Evolutionary conservation across 2,329 filamentous ascomycete genomes (phyloP), one percentile per base, ranked within the genome.

Genomic region (Penicillium rolfsii): DNA sequence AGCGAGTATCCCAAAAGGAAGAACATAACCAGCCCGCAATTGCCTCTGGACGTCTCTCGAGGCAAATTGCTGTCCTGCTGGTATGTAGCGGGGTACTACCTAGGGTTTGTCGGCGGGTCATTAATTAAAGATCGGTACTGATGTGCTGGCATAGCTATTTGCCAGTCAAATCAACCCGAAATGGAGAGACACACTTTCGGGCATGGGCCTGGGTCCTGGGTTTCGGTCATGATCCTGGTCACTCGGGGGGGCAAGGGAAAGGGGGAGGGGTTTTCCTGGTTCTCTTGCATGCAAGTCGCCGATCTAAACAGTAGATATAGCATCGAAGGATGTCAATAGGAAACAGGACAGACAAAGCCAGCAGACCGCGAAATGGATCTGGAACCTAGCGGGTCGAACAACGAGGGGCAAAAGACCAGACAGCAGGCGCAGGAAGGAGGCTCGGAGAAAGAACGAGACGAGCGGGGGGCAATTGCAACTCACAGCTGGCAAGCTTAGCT

Each of bases 101-200:
- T 53, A 41, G 35, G 43, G 35, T 54, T 52, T 41, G 53, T 62
- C 67, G 67, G 64, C 64, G 64, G 63, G 57, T 68, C n/a, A 56
- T 56, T 70, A 38, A 38, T 69, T 59, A 65, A 67, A 67, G 69
- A n/a, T 16, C 35, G 26, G 62, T 65, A 61, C 67, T 77, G 91
- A 93, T 96, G 92, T 90, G 91, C 84, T 96, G 92, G 91, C 91
- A 89, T 88, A 82, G 83, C 84, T 89, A 84, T 84, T 87, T 85
- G 85, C 91, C 91, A 94, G 89, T 93, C 57, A 58, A 69, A 66
- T 67, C 46, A 48, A 66, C 55, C 64, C 67, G 60, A 66, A 60
- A 60, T 63, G 56, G 63, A 64, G 59, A 46, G 41, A 56, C 40
- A 53, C 55, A 40, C 52, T 52, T 62, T 63, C 56, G 57, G 57